Conservation (phyloP, 805 yeast species). For the Saccharomyces paradoxus region DNA sequence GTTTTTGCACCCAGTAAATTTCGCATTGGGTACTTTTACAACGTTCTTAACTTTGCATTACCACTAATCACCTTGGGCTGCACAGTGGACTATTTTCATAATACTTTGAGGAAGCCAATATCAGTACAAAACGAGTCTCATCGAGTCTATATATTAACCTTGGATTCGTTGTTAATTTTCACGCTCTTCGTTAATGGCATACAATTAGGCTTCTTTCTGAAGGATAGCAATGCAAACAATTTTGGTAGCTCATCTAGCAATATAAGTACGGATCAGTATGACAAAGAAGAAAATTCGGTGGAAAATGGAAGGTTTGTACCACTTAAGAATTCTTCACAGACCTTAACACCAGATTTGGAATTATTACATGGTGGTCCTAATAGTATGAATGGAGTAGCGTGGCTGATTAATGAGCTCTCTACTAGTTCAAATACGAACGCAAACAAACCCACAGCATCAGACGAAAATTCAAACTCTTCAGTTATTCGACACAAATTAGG, state of each 20-base stretch:
- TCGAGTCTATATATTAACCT: conserved; percentile 9
- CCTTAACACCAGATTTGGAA: conserved; percentile 27
- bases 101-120: conserved; percentile 5
- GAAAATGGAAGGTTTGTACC: conserved; percentile 17
- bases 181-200: conserved; percentile 18
- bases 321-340: conserved; percentile 28
- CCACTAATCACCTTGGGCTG: conserved; percentile 16
- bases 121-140: conserved; percentile 5
- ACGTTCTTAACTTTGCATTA: conserved; percentile 4
- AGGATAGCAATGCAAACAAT: background rate
- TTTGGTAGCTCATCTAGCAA: background rate
- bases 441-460: conserved; percentile 7
- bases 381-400: background rate
- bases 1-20: background rate
- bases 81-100: conserved; percentile 16
- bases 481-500: conserved; percentile 21
- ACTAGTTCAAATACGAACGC: background rate
- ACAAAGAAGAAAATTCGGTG: background rate
- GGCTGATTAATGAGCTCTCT: background rate
- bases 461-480: conserved; percentile 19
- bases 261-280: conserved; percentile 1
- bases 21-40: background rate
- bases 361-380: conserved; percentile 2
- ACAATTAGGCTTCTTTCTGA: conserved; percentile 8
- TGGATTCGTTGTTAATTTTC: conserved; percentile 16